phyloP scores from a whole-genome alignment of 306 rosid species.

The Vicia villosa region DNA sequence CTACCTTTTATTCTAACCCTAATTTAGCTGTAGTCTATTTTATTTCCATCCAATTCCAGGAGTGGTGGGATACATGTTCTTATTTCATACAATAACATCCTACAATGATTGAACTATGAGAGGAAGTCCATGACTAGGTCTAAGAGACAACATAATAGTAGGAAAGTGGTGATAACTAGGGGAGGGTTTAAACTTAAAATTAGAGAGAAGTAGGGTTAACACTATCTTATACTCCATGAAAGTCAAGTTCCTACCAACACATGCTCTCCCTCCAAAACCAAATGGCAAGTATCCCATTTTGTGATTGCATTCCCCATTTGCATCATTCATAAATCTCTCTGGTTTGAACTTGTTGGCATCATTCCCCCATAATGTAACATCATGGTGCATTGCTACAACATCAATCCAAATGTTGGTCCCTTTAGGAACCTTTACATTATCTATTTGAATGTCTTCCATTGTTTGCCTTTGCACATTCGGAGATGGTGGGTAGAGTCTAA shows the following conservation, averaged over 20 bases:
- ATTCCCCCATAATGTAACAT: slow-evolving; percentile 64
- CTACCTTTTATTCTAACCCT: too few species aligned
- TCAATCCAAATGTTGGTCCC: slow-evolving; percentile 95
- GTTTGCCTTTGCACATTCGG: slow-evolving; percentile 93
- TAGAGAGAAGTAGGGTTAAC: slow-evolving; percentile 64
- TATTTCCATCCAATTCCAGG: too few species aligned
- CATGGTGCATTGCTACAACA: slow-evolving; percentile 81
- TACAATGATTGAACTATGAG: slow-evolving; percentile 51
- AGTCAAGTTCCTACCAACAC: slow-evolving; percentile 78
- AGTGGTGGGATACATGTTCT: too few species aligned
- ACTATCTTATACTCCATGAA: slow-evolving; percentile 81
- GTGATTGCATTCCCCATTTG: slow-evolving; percentile 73
- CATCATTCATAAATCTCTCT: slow-evolving; percentile 62
- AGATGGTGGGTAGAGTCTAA: slow-evolving; percentile 81
- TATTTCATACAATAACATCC: neutral
- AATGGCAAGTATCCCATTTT: slow-evolving; percentile 89
- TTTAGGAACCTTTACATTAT: slow-evolving; percentile 56
- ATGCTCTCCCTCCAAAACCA: slow-evolving; percentile 90
- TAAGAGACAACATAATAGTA: slow-evolving; percentile 60
- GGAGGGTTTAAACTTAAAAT: slow-evolving; percentile 63
- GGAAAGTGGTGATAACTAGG: slow-evolving; percentile 67
- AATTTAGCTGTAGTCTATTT: too few species aligned
- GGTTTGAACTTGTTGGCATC: slow-evolving; percentile 78
- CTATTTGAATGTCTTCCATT: slow-evolving; percentile 60
- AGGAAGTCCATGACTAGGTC: slow-evolving; percentile 70